Evolutionary conservation across 345 rosid genomes (phyloP).

Genomic region (Draba incana): DNA sequence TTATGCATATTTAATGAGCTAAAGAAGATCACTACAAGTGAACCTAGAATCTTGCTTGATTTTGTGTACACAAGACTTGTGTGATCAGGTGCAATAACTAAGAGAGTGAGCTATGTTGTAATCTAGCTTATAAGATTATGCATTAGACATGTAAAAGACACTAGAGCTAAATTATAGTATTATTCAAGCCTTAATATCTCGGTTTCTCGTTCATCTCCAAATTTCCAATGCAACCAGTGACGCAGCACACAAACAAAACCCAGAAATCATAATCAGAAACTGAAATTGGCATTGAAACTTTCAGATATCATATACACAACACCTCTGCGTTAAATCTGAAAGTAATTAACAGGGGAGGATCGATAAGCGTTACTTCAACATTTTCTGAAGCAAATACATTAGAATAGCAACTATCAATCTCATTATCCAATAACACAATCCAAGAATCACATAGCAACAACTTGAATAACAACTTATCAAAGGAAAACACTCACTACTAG

Average conservation of each 20-base stretch:
- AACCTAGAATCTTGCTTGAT: slow-evolving; percentile 15
- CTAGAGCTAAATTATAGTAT: background rate
- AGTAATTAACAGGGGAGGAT: too few relatives aligned
- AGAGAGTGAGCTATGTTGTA: background rate
- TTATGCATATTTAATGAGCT: slow-evolving; percentile 34
- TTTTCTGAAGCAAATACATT: background rate
- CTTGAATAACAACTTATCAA: slow-evolving; percentile 1
- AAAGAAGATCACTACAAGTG: slow-evolving; percentile 48
- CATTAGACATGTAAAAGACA: too few relatives aligned
- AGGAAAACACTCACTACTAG: background rate
- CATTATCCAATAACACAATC: background rate
- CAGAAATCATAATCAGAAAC: background rate
- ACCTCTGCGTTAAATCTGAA: too few relatives aligned
- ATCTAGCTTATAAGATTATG: too few relatives aligned
- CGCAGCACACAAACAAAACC: background rate
- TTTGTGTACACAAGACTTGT: slow-evolving; percentile 20
- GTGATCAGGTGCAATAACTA: background rate
- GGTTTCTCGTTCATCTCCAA: slow-evolving; percentile 10
- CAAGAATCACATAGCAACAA: background rate
- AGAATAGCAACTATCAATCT: background rate
- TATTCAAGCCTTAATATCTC: background rate
- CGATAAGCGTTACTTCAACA: background rate
- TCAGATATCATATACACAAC: slow-evolving; percentile 1
- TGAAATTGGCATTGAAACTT: too few relatives aligned
- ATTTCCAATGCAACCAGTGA: background rate